phyloP scores from a whole-genome alignment of 768 basidiomycete genomes.

The Rhodosporidiobolus sp. region DNA sequence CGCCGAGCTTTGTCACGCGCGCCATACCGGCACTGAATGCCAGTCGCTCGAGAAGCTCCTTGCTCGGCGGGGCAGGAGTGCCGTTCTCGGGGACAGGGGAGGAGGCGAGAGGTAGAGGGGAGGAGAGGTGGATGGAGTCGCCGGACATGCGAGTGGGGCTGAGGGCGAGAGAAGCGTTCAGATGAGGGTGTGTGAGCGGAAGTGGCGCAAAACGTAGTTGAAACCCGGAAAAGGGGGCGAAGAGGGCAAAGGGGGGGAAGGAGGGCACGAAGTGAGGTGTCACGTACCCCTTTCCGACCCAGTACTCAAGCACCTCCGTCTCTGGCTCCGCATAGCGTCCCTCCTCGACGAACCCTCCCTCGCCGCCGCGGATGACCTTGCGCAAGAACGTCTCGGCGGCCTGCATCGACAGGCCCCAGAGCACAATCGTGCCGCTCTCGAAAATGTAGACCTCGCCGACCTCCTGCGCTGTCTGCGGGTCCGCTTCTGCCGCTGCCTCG shows the following conservation, averaged over 20 bases:
- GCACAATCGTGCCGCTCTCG: conserved; percentile 37
- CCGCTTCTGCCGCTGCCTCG: not conserved
- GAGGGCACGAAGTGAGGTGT: too few species aligned
- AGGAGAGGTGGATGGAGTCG: conserved; percentile 28
- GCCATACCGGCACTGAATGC: conserved; percentile 42
- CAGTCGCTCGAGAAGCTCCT: conserved; percentile 41
- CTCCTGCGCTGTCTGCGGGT: conserved; percentile 1
- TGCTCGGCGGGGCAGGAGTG: conserved; percentile 11
- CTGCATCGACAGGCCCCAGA: conserved; percentile 29
- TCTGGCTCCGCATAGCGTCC: conserved; percentile 39
- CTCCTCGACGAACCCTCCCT: conserved; percentile 30
- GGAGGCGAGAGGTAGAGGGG: not conserved
- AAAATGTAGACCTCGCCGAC: conserved; percentile 39
- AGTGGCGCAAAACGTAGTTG: too few species aligned
- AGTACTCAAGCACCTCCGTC: conserved; percentile 42
- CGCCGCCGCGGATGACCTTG: conserved; percentile 23
- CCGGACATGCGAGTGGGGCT: conserved; percentile 29
- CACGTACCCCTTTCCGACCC: conserved; percentile 29
- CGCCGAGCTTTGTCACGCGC: conserved; percentile 42
- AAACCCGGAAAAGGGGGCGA: not conserved
- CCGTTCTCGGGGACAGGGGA: not conserved
- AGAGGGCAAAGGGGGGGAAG: too few species aligned
- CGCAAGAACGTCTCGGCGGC: conserved; percentile 37
- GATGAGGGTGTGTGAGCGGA: too few species aligned
- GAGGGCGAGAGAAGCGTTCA: not conserved